Evolutionary conservation across 768 basidiomycete species (phyloP).

Genomic region (Hydnum rufescens): DNA sequence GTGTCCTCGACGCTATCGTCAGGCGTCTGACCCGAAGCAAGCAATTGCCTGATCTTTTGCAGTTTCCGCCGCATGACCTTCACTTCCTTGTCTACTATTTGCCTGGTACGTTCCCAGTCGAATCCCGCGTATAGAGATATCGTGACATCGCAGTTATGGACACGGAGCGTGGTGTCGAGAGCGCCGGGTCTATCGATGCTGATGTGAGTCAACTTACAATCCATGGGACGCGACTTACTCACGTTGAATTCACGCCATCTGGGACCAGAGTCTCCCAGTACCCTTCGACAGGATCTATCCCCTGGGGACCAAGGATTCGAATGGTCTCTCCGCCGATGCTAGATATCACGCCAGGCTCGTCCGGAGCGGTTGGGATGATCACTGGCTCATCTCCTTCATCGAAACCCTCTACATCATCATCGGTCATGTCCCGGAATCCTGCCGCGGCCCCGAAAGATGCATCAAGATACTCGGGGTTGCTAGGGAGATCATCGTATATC

Average conservation of each 20-base stretch:
- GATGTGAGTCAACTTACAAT: background rate
- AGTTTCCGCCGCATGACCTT: slow-evolving; percentile 73
- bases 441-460: slow-evolving; percentile 61
- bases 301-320: slow-evolving; percentile 43
- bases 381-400: slow-evolving; percentile 8
- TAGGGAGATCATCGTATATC: slow-evolving; percentile 80
- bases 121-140: slow-evolving; percentile 82
- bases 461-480: slow-evolving; percentile 73
- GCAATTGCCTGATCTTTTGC: slow-evolving; percentile 76
- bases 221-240: background rate
- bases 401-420: slow-evolving; percentile 39
- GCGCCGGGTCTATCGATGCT: background rate
- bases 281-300: slow-evolving; percentile 50
- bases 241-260: slow-evolving; percentile 17
- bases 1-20: slow-evolving; percentile 56
- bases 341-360: slow-evolving; percentile 34
- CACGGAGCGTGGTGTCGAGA: slow-evolving; percentile 15
- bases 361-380: slow-evolving; percentile 10
- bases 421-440: slow-evolving; percentile 49
- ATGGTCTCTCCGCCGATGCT: slow-evolving; percentile 69
- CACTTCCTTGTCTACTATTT: slow-evolving; percentile 69
- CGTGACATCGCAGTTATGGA: slow-evolving; percentile 41
- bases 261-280: slow-evolving; percentile 49
- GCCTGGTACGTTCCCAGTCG: slow-evolving; percentile 78
- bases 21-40: slow-evolving; percentile 74